These are phyloP conservation scores for Penicillium cataractarum DNA, from an alignment of 495 filamentous ascomycete genomes.

Conservation along the genomic window DNA sequence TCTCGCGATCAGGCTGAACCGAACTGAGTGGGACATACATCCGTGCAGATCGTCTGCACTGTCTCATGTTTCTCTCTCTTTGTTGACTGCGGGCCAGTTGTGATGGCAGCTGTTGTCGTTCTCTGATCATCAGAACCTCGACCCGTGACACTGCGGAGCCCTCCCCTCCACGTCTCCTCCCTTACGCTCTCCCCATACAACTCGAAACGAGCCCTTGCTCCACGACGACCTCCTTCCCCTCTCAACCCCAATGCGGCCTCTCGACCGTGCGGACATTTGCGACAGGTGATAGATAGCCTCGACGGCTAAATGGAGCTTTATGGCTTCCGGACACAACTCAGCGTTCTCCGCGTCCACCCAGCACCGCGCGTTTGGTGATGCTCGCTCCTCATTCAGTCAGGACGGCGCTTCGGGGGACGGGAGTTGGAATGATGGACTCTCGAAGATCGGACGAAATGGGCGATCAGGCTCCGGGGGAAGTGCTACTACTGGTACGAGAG, in stretches of 20 bases:
- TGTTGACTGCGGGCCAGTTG: constrained; percentile 11
- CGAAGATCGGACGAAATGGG: constrained; percentile 45
- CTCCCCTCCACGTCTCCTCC: constrained; percentile 19
- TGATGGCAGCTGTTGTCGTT: constrained; percentile 23
- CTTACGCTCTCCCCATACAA: constrained; percentile 32
- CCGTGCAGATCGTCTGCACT: constrained; percentile 18
- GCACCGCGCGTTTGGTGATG: constrained; percentile 61
- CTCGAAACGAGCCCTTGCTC: constrained; percentile 29
- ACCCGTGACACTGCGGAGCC: constrained; percentile 33
- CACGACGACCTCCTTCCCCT: constrained; percentile 24
- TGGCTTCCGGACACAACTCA: constrained; percentile 55
- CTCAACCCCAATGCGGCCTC: constrained; percentile 42
- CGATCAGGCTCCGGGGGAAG: constrained; percentile 64
- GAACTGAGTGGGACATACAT: constrained; percentile 27
- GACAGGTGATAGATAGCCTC: constrained; percentile 46
- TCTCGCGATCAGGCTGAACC: constrained; percentile 25
- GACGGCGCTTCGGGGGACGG: constrained; percentile 55
- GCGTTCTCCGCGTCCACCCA: constrained; percentile 69
- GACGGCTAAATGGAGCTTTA: constrained; percentile 51
- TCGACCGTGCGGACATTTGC: constrained; percentile 30
- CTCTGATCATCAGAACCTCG: constrained; percentile 21
- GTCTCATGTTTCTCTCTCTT: constrained; percentile 7
- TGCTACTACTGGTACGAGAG: constrained; percentile 63
- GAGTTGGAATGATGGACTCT: constrained; percentile 51
- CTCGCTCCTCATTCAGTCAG: constrained; percentile 56